Base-by-base conservation (phyloP, 2,329 filamentous ascomycete species). In the Neobulgaria alba region DNA sequence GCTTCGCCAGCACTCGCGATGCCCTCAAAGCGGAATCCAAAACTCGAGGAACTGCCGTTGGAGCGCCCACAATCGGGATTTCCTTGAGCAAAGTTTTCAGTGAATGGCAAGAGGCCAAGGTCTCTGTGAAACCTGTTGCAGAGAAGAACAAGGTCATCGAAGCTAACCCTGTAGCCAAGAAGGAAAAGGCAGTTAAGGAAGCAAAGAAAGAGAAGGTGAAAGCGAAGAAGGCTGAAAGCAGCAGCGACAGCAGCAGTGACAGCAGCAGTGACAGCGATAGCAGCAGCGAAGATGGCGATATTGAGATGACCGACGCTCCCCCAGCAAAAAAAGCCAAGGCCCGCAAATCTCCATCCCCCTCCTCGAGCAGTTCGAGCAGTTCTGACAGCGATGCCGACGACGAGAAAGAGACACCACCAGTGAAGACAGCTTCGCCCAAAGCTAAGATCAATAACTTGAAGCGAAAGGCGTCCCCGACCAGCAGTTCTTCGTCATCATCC, bases 21-120 rank as follows among this genome's bases (percentile, higher is more conserved):
- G 72, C 75, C 4, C 81, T 87, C 55, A 67, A 69, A 52, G 75
- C 79, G 57, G 77, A 86, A 57, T 67, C 71, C 63, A 57, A 68
- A 65, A 61, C 45, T n/a, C 50, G 56, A 43, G 55, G 51, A 30
- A 12, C 7, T 12, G 12, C 23, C 12, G 46, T 49, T 12, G 45
- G 41, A 49, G 36, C 41, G 16, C 71, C 71, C 49, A 69, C 67
- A 37, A 72, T 67, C 67, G 58, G 17, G 7, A 21, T 10, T 20
- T 67, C 53, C 33, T 51, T 64, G 10, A 52, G 49, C 33, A 55
- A 54, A 21, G 57, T 64, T 23, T 62, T 56, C 49, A 54, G 65
- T 35, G 63, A 67, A 35, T 61, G 67, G 51, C 61, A 62, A 45
- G 56, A 61, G 8, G 42, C 46, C 35, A 57, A 57, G 38, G 48